A percentile compares a stretch with the other conserved stretches of the same genome.
Conservation (phyloP, 176 grass and related monocot genomes). For the Thalia dealbata region DNA sequence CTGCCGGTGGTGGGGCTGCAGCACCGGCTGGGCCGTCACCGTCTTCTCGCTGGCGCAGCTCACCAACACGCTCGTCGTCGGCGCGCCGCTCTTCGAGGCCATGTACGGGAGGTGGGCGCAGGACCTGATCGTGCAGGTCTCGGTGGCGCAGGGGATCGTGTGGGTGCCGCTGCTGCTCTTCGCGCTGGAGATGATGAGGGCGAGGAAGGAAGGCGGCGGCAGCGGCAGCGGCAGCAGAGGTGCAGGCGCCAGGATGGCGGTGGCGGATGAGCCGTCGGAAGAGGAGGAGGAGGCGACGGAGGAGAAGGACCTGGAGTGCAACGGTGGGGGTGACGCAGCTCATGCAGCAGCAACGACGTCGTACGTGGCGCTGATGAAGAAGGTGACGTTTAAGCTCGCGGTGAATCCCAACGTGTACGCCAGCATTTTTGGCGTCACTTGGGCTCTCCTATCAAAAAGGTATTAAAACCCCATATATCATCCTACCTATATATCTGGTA, state of each 20-base stretch:
- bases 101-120: constrained; percentile 95
- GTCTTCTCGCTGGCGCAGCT: constrained; percentile 67
- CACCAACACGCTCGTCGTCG: constrained; percentile 82
- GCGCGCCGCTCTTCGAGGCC: constrained; percentile 65
- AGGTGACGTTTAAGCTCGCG: constrained; percentile 45
- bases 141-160: constrained; percentile 58
- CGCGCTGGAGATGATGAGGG: constrained; percentile 57
- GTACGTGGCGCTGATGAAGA: constrained; percentile 37
- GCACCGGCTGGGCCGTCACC: constrained; percentile 41
- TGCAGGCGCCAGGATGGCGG: background rate
- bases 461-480: too few species aligned
- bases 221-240: background rate
- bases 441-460: constrained; percentile 53
- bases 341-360: constrained; percentile 21
- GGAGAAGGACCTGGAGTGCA: constrained; percentile 19
- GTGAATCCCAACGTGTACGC: constrained; percentile 70
- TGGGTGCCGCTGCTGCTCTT: constrained; percentile 49
- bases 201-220: constrained; percentile 8
- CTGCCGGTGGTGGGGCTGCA: background rate
- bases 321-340: background rate
- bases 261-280: constrained; percentile 15
- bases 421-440: constrained; percentile 50
- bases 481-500: too few species aligned
- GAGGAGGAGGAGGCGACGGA: constrained; percentile 23
- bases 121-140: constrained; percentile 74